Evolutionary conservation across 768 basidiomycete species (phyloP).

Genomic region (Boletellus emodensis): DNA sequence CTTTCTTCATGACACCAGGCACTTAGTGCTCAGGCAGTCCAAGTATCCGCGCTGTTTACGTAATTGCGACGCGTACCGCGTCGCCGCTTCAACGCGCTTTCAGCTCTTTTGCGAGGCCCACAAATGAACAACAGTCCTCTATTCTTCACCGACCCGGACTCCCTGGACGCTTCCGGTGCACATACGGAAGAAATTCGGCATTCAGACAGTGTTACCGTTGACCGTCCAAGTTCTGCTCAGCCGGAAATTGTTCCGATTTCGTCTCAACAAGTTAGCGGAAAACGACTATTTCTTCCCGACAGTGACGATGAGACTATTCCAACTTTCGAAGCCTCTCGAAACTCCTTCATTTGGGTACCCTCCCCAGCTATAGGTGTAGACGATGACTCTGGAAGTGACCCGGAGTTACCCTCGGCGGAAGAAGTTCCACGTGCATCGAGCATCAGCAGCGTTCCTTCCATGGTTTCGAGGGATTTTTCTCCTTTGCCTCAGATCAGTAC

Average conservation of each 20-base stretch:
- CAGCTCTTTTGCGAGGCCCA: not conserved
- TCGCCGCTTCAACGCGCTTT: not conserved
- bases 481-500: conserved; percentile 17
- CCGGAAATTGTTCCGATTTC: conserved; percentile 1
- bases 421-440: conserved; percentile 38
- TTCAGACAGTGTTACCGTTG: conserved; percentile 5
- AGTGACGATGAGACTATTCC: conserved; percentile 42
- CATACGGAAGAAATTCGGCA: not conserved
- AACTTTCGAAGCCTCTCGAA: conserved; percentile 5
- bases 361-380: conserved; percentile 36
- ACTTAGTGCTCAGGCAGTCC: too few relatives aligned
- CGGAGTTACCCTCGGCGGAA: conserved; percentile 33
- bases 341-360: not conserved
- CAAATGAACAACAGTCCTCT: conserved; percentile 26
- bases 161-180: conserved; percentile 32
- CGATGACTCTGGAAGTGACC: conserved; percentile 28
- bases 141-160: conserved; percentile 59
- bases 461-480: conserved; percentile 23
- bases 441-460: conserved; percentile 38
- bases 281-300: conserved; percentile 39
- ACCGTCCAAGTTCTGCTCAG: not conserved
- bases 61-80: conserved; percentile 5
- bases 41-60: not conserved
- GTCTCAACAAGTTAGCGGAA: conserved; percentile 19
- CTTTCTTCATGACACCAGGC: too few relatives aligned